Percentiles rank a stretch among this genome's conserved stretches.
These are phyloP conservation scores for Penicillium lividum DNA, from an alignment of 495 filamentous ascomycete genomes.

Conservation along the genomic window DNA sequence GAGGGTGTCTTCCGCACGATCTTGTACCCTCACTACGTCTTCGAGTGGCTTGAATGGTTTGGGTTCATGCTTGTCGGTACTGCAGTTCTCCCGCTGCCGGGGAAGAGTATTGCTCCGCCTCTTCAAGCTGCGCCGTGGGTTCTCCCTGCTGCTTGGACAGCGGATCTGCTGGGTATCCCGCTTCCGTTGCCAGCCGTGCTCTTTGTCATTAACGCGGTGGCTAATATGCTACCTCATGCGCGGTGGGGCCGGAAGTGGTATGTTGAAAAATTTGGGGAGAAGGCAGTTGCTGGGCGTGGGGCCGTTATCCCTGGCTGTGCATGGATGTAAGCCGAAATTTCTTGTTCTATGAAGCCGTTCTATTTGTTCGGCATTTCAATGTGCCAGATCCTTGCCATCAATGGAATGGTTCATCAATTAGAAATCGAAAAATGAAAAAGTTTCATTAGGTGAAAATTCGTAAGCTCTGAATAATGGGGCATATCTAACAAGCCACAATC, in stretches of 20 bases:
- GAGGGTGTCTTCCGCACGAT: slow-evolving; percentile 79
- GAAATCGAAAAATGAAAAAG: too few species aligned
- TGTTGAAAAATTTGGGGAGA: slow-evolving; percentile 77
- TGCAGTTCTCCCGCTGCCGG: slow-evolving; percentile 23
- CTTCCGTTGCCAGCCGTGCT: slow-evolving; percentile 65
- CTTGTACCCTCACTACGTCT: slow-evolving; percentile 89
- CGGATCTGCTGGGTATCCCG: slow-evolving; percentile 28
- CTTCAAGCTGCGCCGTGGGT: slow-evolving; percentile 48
- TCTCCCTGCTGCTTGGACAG: slow-evolving; percentile 55
- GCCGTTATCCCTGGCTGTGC: slow-evolving; percentile 78
- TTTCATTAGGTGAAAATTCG: neutral
- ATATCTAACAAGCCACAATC: neutral
- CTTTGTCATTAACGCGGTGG: slow-evolving; percentile 84
- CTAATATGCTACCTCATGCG: slow-evolving; percentile 88
- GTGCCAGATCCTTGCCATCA: too few species aligned
- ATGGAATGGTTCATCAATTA: too few species aligned
- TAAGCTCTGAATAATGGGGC: neutral
- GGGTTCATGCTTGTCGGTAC: slow-evolving; percentile 76
- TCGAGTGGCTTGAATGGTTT: slow-evolving; percentile 94
- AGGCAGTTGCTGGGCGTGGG: slow-evolving; percentile 70
- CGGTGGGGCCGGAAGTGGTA: slow-evolving; percentile 87
- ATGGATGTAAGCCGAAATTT: slow-evolving; percentile 30
- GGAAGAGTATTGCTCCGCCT: slow-evolving; percentile 16
- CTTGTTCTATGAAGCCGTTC: neutral
- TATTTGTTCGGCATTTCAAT: too few species aligned